Conservation (phyloP, 2,329 filamentous ascomycete species). For the Amylocarpus encephaloides region DNA sequence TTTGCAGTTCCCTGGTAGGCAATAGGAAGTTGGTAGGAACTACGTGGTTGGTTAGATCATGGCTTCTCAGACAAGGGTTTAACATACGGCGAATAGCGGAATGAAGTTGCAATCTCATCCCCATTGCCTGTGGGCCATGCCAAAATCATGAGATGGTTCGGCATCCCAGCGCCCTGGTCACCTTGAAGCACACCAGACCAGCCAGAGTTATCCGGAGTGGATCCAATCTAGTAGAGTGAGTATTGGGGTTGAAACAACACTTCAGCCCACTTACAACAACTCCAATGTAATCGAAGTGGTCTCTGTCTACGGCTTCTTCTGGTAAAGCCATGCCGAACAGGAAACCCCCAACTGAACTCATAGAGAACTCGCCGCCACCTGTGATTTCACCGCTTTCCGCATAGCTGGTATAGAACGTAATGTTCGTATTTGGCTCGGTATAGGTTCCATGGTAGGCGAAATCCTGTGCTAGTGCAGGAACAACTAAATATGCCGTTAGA, state of each 20-base stretch:
- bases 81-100: constrained; percentile 44
- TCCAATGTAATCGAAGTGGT: constrained; percentile 53
- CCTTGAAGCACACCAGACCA: constrained; percentile 54
- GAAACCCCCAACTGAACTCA: constrained; percentile 35
- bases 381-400: constrained; percentile 35
- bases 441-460: constrained; percentile 32
- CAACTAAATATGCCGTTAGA: constrained; percentile 16
- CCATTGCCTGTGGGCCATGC: constrained; percentile 46
- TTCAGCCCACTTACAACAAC: constrained; percentile 40
- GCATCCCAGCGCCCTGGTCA: constrained; percentile 44
- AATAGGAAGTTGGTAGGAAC: constrained; percentile 52
- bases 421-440: constrained; percentile 43
- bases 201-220: constrained; percentile 42
- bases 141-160: constrained; percentile 49
- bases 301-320: constrained; percentile 38
- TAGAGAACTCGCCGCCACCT: constrained; percentile 27
- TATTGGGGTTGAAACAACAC: background rate
- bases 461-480: constrained; percentile 25
- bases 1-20: constrained; percentile 56
- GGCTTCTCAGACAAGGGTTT: background rate
- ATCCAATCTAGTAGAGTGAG: constrained; percentile 31
- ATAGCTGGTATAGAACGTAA: constrained; percentile 46
- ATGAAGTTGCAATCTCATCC: constrained; percentile 48
- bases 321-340: constrained; percentile 52
- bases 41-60: constrained; percentile 15